These are phyloP conservation scores for Xylaria sp. DNA, from an alignment of 2,329 filamentous ascomycete genomes.

Conservation along the genomic window DNA sequence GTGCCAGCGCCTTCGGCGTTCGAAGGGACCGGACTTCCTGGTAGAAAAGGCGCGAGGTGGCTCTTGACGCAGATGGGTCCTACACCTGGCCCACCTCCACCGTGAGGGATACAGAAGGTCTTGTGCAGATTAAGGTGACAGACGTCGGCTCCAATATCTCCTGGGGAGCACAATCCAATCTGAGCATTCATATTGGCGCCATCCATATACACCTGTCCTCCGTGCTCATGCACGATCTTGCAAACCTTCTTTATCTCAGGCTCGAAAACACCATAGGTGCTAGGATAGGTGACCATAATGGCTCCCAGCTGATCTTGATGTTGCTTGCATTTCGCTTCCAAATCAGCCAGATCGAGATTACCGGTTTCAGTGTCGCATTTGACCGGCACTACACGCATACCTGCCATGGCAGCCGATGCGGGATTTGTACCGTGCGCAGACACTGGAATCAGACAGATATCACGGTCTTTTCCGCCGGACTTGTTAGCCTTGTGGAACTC, in stretches of 20 bases:
- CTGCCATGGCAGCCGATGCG: constrained; percentile 93
- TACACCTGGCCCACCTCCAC: constrained; percentile 91
- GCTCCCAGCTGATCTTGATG: constrained; percentile 86
- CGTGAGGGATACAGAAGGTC: constrained; percentile 98
- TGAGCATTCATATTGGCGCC: constrained; percentile 99
- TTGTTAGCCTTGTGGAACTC: constrained; percentile 78
- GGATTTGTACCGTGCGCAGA: constrained; percentile 97
- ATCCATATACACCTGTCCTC: constrained; percentile 98
- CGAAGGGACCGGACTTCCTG: constrained; percentile 59
- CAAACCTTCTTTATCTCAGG: constrained; percentile 87
- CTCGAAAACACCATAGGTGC: constrained; percentile 95
- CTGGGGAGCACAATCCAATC: constrained; percentile 93
- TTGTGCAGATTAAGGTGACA: constrained; percentile 98
- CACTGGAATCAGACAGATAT: constrained; percentile 93
- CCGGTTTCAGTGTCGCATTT: constrained; percentile 90
- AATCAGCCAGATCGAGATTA: constrained; percentile 87
- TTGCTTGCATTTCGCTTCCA: constrained; percentile 89
- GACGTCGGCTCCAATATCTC: constrained; percentile 94
- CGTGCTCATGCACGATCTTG: constrained; percentile 83
- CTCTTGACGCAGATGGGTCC: constrained; percentile 92
- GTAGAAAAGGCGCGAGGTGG: constrained; percentile 80
- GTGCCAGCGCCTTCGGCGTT: not conserved
- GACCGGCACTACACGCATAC: constrained; percentile 91
- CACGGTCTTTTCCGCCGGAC: constrained; percentile 74
- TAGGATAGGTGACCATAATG: constrained; percentile 97